Conservation (phyloP, 768 basidiomycete species). For the Mycena alexandri region DNA sequence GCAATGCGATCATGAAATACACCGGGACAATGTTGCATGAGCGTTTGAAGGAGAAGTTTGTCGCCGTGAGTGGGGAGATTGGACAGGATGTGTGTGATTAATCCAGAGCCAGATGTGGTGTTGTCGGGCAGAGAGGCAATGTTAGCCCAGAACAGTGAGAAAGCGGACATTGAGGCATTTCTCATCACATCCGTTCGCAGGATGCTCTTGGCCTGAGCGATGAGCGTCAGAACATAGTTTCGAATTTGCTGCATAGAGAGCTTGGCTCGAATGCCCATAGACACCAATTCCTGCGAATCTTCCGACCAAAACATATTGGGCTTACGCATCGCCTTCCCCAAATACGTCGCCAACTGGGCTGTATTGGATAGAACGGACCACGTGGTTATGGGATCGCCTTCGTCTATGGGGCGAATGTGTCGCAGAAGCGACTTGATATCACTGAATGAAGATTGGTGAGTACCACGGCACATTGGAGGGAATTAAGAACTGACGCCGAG, state of each 20-base stretch:
- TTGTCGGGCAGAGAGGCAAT: not conserved
- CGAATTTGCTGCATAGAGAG: not conserved
- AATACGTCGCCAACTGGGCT: not conserved
- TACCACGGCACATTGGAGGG: not conserved
- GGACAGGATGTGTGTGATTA: not conserved
- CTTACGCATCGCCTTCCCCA: not conserved
- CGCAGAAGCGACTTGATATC: not conserved
- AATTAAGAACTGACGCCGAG: not conserved
- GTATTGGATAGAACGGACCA: not conserved
- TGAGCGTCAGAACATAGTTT: not conserved
- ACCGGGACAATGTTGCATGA: not conserved
- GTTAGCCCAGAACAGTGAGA: not conserved
- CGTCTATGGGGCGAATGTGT: not conserved
- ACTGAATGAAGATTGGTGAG: not conserved
- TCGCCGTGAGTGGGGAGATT: not conserved
- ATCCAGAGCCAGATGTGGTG: not conserved
- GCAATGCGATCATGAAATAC: not conserved
- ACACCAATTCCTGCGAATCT: not conserved
- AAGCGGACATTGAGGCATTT: not conserved
- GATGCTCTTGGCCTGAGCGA: not conserved
- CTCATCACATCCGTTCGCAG: not conserved
- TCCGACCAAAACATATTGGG: constrained; percentile 1
- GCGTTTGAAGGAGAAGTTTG: not conserved
- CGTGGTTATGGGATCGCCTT: not conserved
- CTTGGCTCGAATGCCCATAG: not conserved